Conservation (phyloP, 2,329 filamentous ascomycete species). For the Alternaria ventricosa region DNA sequence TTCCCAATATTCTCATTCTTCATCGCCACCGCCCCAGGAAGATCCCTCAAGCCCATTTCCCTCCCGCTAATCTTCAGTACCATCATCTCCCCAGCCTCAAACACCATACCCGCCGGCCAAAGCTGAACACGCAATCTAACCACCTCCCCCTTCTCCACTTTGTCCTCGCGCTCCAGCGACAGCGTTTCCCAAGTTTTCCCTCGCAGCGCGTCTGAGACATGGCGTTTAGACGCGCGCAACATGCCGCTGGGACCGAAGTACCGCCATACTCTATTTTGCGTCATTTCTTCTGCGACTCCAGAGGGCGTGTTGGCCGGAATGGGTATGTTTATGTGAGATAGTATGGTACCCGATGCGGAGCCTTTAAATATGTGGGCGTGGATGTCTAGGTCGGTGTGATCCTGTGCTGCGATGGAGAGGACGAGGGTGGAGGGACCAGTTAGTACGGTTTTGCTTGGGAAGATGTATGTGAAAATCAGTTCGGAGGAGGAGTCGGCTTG, state of each 20-base stretch:
- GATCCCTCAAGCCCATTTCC: neutral
- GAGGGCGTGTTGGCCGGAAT: neutral
- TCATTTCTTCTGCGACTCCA: neutral
- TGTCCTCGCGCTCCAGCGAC: neutral
- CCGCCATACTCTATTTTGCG: constrained; percentile 1
- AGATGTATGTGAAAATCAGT: neutral
- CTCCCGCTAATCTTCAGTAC: neutral
- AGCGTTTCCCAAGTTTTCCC: neutral
- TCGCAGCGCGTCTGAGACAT: neutral
- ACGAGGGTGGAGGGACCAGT: constrained; percentile 26
- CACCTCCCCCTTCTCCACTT: neutral
- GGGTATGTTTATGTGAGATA: constrained; percentile 55
- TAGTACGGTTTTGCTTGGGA: neutral
- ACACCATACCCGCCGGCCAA: constrained; percentile 11
- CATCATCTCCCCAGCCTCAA: constrained; percentile 9
- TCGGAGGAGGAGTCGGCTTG: neutral
- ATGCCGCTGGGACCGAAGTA: constrained; percentile 17
- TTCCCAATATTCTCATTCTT: neutral
- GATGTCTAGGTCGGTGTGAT: constrained; percentile 51
- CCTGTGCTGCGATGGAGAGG: constrained; percentile 50
- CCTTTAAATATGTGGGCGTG: constrained; percentile 15
- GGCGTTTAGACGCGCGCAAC: constrained; percentile 13
- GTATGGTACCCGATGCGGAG: constrained; percentile 43
- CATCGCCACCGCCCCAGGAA: neutral
- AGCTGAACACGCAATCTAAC: constrained; percentile 6